These are phyloP conservation scores for Tardiomyces blankii DNA, from an alignment of 1,139 yeast genomes.

Conservation along the genomic window DNA sequence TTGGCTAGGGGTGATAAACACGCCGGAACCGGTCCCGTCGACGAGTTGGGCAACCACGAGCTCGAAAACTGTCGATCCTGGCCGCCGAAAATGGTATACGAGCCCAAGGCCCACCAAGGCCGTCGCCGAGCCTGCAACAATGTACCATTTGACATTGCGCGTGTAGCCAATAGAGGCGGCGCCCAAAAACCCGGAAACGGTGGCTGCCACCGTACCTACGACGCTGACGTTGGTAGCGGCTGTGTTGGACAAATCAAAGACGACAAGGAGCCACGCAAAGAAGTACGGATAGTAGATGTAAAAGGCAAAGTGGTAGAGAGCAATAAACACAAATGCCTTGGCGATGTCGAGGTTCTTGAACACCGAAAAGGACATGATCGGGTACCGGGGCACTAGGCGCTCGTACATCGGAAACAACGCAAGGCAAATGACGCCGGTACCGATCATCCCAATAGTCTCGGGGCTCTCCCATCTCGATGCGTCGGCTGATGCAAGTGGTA, in stretches of 20 bases:
- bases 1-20: slow-evolving; percentile 9
- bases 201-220: no score
- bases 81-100: no score
- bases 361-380: slow-evolving; percentile 5
- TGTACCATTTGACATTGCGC: no score
- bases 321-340: slow-evolving; percentile 7
- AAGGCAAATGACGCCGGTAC: slow-evolving; percentile 7
- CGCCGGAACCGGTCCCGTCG: no score
- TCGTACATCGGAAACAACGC: slow-evolving; percentile 9
- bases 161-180: no score
- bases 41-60: no score
- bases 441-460: slow-evolving; percentile 6
- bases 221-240: no score
- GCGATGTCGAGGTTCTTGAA: slow-evolving; percentile 5
- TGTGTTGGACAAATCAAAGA: not conserved
- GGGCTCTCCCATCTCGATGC: not conserved
- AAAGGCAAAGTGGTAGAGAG: slow-evolving; percentile 8
- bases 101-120: no score
- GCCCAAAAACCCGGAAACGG: not conserved
- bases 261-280: slow-evolving; percentile 2
- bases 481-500: no score
- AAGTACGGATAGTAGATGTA: slow-evolving; percentile 10
- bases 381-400: slow-evolving; percentile 6
- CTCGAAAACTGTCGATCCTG: no score
- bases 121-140: no score